phyloP scores from a whole-genome alignment of 768 basidiomycete species.

The Collybiopsis luxurians region DNA sequence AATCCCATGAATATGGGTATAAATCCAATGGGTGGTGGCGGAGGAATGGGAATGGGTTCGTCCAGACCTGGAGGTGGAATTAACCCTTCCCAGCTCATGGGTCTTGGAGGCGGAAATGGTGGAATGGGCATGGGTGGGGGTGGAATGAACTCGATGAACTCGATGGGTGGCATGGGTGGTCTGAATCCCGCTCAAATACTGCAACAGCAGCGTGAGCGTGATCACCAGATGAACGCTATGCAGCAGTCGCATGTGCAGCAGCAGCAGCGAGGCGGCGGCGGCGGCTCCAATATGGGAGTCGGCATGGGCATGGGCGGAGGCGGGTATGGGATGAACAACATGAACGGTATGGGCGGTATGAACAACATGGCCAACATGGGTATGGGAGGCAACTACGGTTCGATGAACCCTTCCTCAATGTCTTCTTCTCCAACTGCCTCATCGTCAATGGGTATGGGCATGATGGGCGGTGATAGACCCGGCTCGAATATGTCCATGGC shows the following conservation, averaged over 20 bases:
- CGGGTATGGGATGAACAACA: constrained; percentile 5
- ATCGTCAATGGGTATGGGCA: background rate
- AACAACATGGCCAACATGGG: constrained; percentile 8
- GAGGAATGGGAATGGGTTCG: background rate
- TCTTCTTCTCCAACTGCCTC: background rate
- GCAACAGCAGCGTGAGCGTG: constrained; percentile 8
- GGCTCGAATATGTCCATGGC: background rate
- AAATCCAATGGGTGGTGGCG: background rate
- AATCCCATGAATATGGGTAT: constrained; percentile 1
- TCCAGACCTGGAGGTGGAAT: constrained; percentile 1
- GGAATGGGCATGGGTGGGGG: background rate
- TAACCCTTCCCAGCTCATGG: constrained; percentile 8
- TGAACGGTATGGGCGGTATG: constrained; percentile 7
- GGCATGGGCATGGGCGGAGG: constrained; percentile 1
- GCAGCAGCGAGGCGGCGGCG: background rate
- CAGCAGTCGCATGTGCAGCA: constrained; percentile 2
- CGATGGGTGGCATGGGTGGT: constrained; percentile 2
- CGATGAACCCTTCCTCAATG: constrained; percentile 3
- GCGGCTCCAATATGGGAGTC: too few relatives aligned
- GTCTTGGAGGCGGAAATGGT: background rate
- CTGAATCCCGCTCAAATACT: constrained; percentile 4
- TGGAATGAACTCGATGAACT: background rate
- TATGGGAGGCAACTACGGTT: background rate
- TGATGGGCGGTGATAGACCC: background rate
- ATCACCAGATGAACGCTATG: constrained; percentile 5